phyloP scores from a whole-genome alignment of 352 stramenopile species.

The Phytophthora chlamydospora region DNA sequence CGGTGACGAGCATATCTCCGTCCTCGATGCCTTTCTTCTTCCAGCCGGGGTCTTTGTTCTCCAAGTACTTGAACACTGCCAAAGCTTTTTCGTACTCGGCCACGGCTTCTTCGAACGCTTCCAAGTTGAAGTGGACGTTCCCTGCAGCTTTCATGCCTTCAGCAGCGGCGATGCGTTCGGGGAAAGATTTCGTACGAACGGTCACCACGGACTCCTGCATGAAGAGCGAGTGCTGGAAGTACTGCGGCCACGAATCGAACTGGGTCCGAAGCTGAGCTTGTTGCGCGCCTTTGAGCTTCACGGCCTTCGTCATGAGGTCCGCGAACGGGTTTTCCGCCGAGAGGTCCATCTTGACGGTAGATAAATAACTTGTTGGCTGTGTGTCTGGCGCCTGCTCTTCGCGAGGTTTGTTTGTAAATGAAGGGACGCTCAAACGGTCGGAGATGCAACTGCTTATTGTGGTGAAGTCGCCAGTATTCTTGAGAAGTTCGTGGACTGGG shows the following conservation, averaged over 20 bases:
- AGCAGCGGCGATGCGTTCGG: slow-evolving; percentile 58
- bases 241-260: slow-evolving; percentile 83
- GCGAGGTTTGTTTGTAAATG: slow-evolving; percentile 10
- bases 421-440: slow-evolving; percentile 21
- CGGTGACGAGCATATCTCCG: slow-evolving; percentile 63
- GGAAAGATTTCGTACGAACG: slow-evolving; percentile 50
- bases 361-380: neutral
- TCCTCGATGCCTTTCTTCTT: slow-evolving; percentile 91
- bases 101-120: slow-evolving; percentile 69
- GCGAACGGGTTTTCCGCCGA: slow-evolving; percentile 76
- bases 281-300: slow-evolving; percentile 85
- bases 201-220: slow-evolving; percentile 79
- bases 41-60: slow-evolving; percentile 82
- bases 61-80: slow-evolving; percentile 81
- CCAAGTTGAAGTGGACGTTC: slow-evolving; percentile 61
- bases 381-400: neutral
- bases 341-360: slow-evolving; percentile 53
- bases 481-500: too few species aligned
- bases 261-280: slow-evolving; percentile 76
- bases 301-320: slow-evolving; percentile 86
- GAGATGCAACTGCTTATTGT: neutral
- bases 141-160: slow-evolving; percentile 72
- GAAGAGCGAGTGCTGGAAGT: slow-evolving; percentile 90
- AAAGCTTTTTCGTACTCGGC: slow-evolving; percentile 87
- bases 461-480: too few species aligned